A percentile compares a stretch with the other conserved stretches of the same genome.
Evolutionary conservation across 345 rosid species (phyloP).

Genomic region (Rubroshorea leprosula): DNA sequence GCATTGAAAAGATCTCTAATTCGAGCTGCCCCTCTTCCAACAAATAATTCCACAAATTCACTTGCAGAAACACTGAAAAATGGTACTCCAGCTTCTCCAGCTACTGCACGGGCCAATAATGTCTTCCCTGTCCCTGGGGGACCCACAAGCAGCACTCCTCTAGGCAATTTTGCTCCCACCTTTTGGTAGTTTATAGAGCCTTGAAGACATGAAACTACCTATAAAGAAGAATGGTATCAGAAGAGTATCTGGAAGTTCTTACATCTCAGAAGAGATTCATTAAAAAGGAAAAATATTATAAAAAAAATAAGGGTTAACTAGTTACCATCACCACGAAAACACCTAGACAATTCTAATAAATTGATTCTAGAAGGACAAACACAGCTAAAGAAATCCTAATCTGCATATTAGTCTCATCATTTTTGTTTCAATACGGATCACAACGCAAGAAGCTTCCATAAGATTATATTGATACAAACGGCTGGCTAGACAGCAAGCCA

Average conservation of each 20-base stretch:
- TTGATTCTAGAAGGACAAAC: neutral
- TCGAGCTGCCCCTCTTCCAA: slow-evolving; percentile 98
- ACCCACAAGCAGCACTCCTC: slow-evolving; percentile 87
- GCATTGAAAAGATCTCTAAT: slow-evolving; percentile 80
- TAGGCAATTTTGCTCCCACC: slow-evolving; percentile 83
- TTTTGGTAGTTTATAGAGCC: slow-evolving; percentile 80
- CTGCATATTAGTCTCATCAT: neutral
- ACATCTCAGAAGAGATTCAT: slow-evolving; percentile 2
- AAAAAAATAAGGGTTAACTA: too few relatives aligned
- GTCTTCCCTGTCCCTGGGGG: slow-evolving; percentile 99
- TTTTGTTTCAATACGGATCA: neutral
- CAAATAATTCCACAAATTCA: slow-evolving; percentile 94
- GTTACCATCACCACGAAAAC: too few relatives aligned
- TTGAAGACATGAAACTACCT: slow-evolving; percentile 95
- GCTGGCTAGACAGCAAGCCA: neutral
- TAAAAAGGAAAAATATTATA: neutral
- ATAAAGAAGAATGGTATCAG: slow-evolving; percentile 25
- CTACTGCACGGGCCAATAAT: slow-evolving; percentile 90
- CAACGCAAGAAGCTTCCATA: neutral
- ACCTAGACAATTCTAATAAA: too few relatives aligned
- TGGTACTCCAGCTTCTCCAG: slow-evolving; percentile 96
- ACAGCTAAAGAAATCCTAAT: too few relatives aligned
- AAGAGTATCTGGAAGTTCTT: neutral
- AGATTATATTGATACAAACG: neutral
- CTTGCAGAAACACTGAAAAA: slow-evolving; percentile 93